Conservation (phyloP, 371 early-diverging fungal genomes). For the Fennellomyces sp. region DNA sequence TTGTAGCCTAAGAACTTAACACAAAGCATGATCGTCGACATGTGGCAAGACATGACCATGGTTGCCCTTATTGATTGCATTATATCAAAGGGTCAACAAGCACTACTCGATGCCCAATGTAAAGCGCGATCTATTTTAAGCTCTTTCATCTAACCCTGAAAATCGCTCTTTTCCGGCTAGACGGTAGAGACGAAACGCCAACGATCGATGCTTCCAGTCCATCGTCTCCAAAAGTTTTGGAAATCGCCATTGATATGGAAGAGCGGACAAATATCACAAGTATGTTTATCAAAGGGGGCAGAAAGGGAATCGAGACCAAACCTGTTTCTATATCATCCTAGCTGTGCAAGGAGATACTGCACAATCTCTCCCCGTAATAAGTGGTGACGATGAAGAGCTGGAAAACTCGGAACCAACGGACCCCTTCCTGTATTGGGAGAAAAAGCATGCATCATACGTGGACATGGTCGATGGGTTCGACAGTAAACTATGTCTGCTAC, state of each 20-base stretch:
- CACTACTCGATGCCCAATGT: background rate
- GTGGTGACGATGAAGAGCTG: background rate
- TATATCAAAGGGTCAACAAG: background rate
- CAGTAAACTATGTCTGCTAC: background rate
- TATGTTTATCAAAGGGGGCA: background rate
- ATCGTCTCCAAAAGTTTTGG: too few relatives aligned
- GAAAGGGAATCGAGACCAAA: background rate
- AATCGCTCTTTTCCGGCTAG: background rate
- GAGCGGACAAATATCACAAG: background rate
- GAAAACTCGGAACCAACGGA: background rate
- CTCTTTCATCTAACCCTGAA: background rate
- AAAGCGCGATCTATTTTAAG: background rate
- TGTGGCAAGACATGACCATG: background rate
- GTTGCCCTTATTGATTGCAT: background rate
- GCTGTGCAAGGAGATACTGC: background rate
- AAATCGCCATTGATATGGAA: background rate
- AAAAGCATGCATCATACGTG: background rate
- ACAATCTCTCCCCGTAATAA: background rate
- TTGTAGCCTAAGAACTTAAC: background rate
- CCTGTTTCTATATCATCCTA: too few relatives aligned
- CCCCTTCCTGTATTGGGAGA: background rate
- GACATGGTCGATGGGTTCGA: background rate
- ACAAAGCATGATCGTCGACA: background rate
- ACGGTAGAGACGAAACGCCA: too few relatives aligned
- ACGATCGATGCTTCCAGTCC: too few relatives aligned